Evolutionary conservation across 2,329 filamentous ascomycete genomes (phyloP).

Genomic region (Penicillium sp.): DNA sequence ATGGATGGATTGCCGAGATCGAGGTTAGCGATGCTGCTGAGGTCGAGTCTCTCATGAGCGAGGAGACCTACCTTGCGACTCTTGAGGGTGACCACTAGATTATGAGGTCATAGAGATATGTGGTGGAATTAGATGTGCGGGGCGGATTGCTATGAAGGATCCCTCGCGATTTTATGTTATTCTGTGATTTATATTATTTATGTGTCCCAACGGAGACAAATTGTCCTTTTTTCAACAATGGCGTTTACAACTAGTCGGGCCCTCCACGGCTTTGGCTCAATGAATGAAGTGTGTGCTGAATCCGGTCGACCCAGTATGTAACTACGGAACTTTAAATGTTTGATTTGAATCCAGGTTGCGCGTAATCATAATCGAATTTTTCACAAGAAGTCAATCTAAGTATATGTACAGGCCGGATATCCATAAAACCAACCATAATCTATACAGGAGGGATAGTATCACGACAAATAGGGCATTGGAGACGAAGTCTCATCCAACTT

Average conservation of each 20-base stretch:
- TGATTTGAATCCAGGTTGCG: not conserved
- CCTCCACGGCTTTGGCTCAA: conserved; percentile 13
- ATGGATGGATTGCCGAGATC: conserved; percentile 93
- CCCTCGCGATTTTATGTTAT: not conserved
- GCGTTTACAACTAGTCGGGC: conserved; percentile 19
- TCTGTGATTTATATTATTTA: conserved; percentile 16
- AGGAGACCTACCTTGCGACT: conserved; percentile 68
- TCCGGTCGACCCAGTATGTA: not conserved
- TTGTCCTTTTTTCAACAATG: conserved; percentile 24
- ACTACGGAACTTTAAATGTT: not conserved
- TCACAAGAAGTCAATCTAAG: not conserved
- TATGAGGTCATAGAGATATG: conserved; percentile 19
- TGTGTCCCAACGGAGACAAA: conserved; percentile 3
- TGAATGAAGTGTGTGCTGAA: not conserved
- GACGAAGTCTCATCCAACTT: conserved; percentile 89
- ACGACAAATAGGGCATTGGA: conserved; percentile 94
- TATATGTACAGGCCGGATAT: not conserved
- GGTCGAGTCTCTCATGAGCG: conserved; percentile 74
- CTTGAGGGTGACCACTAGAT: conserved; percentile 61
- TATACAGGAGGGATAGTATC: conserved; percentile 84
- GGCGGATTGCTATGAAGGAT: not conserved
- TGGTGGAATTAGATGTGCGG: conserved; percentile 10
- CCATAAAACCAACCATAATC: not conserved
- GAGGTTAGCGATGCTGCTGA: conserved; percentile 70
- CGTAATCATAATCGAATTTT: not conserved